Percentiles rank a stretch among this genome's conserved stretches.
Conservation (phyloP, 164 flowering plant genomes). For the Berberis vulgaris region DNA sequence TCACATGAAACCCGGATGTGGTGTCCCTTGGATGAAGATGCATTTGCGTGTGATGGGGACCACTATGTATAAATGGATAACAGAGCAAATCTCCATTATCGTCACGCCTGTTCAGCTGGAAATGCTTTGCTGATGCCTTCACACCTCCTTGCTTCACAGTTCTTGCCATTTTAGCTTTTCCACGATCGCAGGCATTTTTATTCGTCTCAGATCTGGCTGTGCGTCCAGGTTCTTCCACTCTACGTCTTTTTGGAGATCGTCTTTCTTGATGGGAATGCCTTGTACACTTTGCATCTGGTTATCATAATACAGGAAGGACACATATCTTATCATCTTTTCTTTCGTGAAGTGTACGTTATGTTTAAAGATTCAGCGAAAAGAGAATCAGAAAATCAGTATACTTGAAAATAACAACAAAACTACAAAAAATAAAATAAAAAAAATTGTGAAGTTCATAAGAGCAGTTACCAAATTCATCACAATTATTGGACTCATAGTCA, state of each 20-base stretch:
- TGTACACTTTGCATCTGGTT: slow-evolving; percentile 14
- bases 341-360: too few relatives aligned
- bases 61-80: slow-evolving; percentile 2
- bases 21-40: background rate
- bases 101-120: background rate
- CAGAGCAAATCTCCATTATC: background rate
- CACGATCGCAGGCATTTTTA: slow-evolving; percentile 3
- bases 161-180: slow-evolving; percentile 12
- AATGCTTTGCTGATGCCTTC: slow-evolving; percentile 8
- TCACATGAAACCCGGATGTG: background rate
- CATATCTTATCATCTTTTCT: background rate
- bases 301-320: background rate
- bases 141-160: slow-evolving; percentile 1
- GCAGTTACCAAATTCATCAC: background rate
- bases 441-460: too few relatives aligned
- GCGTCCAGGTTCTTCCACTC: slow-evolving; percentile 2
- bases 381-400: too few relatives aligned
- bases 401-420: too few relatives aligned
- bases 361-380: too few relatives aligned
- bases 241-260: slow-evolving; percentile 12
- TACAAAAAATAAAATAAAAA: too few relatives aligned
- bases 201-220: slow-evolving; percentile 1
- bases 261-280: slow-evolving; percentile 10
- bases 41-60: slow-evolving; percentile 5
- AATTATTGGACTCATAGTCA: background rate